Percentiles rank a stretch among this genome's conserved stretches.
phyloP scores from a whole-genome alignment of 1,284 basidiomycete genomes.

The Leccinum fallax region DNA sequence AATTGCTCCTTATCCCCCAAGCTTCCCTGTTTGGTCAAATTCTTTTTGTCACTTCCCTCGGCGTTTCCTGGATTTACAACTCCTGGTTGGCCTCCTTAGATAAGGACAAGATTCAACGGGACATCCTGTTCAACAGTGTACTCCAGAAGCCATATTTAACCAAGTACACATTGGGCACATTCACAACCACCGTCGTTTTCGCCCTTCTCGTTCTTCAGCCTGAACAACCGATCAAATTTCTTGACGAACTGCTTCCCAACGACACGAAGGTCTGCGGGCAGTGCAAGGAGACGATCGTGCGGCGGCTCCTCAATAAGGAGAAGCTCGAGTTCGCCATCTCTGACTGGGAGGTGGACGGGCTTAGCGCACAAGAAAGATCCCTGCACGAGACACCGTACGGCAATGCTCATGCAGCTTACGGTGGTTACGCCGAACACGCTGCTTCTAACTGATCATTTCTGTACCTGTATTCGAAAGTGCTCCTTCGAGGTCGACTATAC shows the following conservation, averaged over 20 bases:
- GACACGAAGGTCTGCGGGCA: slow-evolving; percentile 36
- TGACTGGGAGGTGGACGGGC: slow-evolving; percentile 28
- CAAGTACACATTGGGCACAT: slow-evolving; percentile 34
- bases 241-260: slow-evolving; percentile 33
- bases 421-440: slow-evolving; percentile 16
- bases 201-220: slow-evolving; percentile 31
- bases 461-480: background rate
- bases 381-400: slow-evolving; percentile 27
- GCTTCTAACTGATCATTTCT: slow-evolving; percentile 10
- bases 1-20: slow-evolving; percentile 36
- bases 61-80: slow-evolving; percentile 34
- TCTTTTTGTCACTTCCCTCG: slow-evolving; percentile 34
- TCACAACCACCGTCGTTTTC: slow-evolving; percentile 34
- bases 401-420: slow-evolving; percentile 26
- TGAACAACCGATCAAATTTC: slow-evolving; percentile 24
- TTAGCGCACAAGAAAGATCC: slow-evolving; percentile 19
- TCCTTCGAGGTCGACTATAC: background rate
- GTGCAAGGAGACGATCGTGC: slow-evolving; percentile 26
- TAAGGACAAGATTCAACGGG: slow-evolving; percentile 30
- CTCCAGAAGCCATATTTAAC: slow-evolving; percentile 24
- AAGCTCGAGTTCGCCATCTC: slow-evolving; percentile 25
- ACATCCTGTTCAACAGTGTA: slow-evolving; percentile 28
- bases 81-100: slow-evolving; percentile 34
- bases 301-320: slow-evolving; percentile 18
- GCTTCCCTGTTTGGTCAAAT: slow-evolving; percentile 36